phyloP scores from a whole-genome alignment of 192 early-diverging fungal genomes.

The Phlyctochytrium arcticum region DNA sequence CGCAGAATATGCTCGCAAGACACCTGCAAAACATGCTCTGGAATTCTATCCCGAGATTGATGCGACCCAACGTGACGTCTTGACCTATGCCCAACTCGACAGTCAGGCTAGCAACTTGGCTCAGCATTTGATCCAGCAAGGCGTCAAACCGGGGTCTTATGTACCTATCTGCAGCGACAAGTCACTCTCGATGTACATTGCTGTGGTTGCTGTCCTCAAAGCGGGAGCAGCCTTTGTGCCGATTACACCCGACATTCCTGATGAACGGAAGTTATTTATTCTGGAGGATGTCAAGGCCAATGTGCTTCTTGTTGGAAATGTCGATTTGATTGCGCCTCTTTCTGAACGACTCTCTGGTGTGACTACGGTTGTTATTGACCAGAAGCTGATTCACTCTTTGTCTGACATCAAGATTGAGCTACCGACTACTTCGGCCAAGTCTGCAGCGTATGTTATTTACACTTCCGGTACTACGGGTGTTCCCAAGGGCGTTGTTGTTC shows the following conservation, averaged over 20 bases:
- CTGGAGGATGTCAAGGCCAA: conserved; percentile 8
- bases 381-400: neutral
- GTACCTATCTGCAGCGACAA: conserved; percentile 16
- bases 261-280: conserved; percentile 13
- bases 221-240: conserved; percentile 20
- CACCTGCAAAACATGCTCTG: neutral
- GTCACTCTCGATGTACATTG: conserved; percentile 5
- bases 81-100: conserved; percentile 28
- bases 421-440: too few species aligned
- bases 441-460: conserved; percentile 10
- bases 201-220: conserved; percentile 19
- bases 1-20: neutral
- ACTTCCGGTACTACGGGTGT: conserved; percentile 11
- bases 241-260: conserved; percentile 7
- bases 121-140: neutral
- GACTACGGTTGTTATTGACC: neutral
- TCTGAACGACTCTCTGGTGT: neutral
- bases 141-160: conserved; percentile 11
- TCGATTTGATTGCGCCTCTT: neutral
- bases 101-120: conserved; percentile 17
- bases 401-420: too few species aligned
- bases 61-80: neutral
- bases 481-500: conserved; percentile 6
- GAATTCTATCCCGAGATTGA: neutral
- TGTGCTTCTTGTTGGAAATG: neutral